Percentiles rank a stretch among this genome's conserved stretches.
Conservation (phyloP, 441 rosid genomes). For the Melastoma candidum region DNA sequence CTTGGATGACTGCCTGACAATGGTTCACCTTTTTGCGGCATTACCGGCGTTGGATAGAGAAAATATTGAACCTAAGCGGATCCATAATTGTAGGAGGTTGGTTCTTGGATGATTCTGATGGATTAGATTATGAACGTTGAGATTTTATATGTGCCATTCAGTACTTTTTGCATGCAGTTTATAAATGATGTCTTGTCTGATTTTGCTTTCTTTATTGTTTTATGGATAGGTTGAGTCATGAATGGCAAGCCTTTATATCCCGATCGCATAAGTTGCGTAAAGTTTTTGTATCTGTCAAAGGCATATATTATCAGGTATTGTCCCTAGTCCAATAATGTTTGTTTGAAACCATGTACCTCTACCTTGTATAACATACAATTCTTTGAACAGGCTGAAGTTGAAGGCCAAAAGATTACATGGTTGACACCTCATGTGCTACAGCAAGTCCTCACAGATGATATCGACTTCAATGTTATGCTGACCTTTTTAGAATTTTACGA, state of each 20-base stretch:
- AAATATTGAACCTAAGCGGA: conserved; percentile 61
- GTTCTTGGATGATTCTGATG: conserved; percentile 1
- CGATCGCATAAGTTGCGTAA: conserved; percentile 73
- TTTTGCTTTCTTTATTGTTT: not conserved
- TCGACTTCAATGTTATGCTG: conserved; percentile 67
- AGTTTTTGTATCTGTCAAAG: conserved; percentile 85
- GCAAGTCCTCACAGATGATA: conserved; percentile 89
- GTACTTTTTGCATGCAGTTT: not conserved
- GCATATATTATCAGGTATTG: conserved; percentile 88
- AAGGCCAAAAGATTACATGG: conserved; percentile 94
- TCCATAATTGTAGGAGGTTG: conserved; percentile 82
- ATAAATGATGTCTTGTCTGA: not conserved
- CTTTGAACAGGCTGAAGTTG: conserved; percentile 67
- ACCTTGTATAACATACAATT: conserved; percentile 2
- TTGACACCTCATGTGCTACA: conserved; percentile 82
- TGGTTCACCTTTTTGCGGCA: conserved; percentile 91
- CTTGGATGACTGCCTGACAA: conserved; percentile 86
- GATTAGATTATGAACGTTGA: not conserved
- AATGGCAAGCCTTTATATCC: conserved; percentile 88
- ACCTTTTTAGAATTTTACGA: conserved; percentile 90
- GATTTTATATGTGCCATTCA: too few relatives aligned
- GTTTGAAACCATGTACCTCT: not conserved
- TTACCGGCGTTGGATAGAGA: conserved; percentile 75
- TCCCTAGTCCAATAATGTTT: not conserved
- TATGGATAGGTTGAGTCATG: conserved; percentile 70